Base-by-base conservation (phyloP, 139 green algal genomes). In the Zygnema cylindricum region DNA sequence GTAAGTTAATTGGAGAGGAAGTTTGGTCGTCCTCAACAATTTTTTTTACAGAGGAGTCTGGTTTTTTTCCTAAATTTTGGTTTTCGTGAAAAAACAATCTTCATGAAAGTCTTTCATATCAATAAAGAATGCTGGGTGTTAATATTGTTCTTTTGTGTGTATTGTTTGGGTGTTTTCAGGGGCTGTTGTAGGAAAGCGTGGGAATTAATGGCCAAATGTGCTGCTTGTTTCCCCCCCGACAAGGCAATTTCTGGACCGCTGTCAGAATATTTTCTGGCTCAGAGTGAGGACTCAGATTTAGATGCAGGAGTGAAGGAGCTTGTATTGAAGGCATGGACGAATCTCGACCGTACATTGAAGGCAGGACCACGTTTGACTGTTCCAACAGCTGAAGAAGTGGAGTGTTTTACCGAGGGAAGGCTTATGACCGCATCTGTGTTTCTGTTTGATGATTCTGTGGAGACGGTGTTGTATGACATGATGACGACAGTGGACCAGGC, bases 191-290 rank as follows among this genome's bases (percentile, higher is more conserved):
- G 43, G 1, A 83, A 83, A 33, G 76, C 25, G 2, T 83, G 76
- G 76, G 76, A 83, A 35, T 35, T 83, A 7, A 83, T 83, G 76
- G 41, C 41, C 0, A 49, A 71, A 55, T 83, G 76, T 36, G 76
- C 76, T 49, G 76, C 41, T 35, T 49, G 43, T n/a, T 83, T 83
- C 32, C 76, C 76, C 32, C 76, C 76, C 76, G 49, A 49, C 32
- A 83, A 49, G 41, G 71, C 32, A 32, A 73, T 83, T 55, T 49
- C 76, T 3, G 76, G 76, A 0, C 76, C 76, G 0, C 76, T 83
- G 2, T 83, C 76, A 1, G 76, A 83, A 35, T 83, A 83, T 35
- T 83, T 83, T 55, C 49, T 55, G 30, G 43, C 76, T 33, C 76
- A 71, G 30, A 55, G 43, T 33, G n/a, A 49, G 3, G 76, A 83